Conservation (phyloP, 1,284 basidiomycete genomes). For the Moesziomyces sp. region DNA sequence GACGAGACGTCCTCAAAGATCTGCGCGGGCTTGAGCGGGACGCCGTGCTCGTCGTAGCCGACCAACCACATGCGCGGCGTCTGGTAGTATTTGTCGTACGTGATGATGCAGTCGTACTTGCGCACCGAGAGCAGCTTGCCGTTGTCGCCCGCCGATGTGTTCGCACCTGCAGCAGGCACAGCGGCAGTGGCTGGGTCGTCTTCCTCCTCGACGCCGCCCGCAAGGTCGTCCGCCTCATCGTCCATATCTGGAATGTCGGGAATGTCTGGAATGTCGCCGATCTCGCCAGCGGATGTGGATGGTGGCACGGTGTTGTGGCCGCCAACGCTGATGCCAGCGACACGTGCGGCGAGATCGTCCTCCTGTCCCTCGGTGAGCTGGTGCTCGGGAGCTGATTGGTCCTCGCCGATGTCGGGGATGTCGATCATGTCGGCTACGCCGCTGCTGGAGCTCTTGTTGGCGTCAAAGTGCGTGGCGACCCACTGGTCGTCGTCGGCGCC, state of each 20-base stretch:
- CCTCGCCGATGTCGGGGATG: conserved; percentile 61
- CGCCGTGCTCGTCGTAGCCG: conserved; percentile 65
- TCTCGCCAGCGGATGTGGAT: conserved; percentile 13
- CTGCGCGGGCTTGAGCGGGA: conserved; percentile 75
- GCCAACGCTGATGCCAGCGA: conserved; percentile 48
- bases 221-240: conserved; percentile 57
- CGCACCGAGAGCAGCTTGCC: conserved; percentile 88
- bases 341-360: conserved; percentile 54
- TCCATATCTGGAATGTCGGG: conserved; percentile 62
- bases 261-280: conserved; percentile 52
- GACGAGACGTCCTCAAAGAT: conserved; percentile 98
- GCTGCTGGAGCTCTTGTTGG: conserved; percentile 11
- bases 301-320: conserved; percentile 1
- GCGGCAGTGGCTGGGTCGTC: conserved; percentile 64
- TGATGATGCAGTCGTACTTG: conserved; percentile 99
- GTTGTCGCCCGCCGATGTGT: conserved; percentile 69
- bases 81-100: conserved; percentile 83
- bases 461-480: conserved; percentile 55
- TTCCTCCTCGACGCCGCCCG: conserved; percentile 57
- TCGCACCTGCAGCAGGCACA: conserved; percentile 7
- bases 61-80: conserved; percentile 66
- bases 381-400: conserved; percentile 43
- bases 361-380: conserved; percentile 55
- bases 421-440: conserved; percentile 53
- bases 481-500: conserved; percentile 54